Evolutionary conservation across 257 asterid genomes (phyloP).

Genomic region (Paulownia fortunei): DNA sequence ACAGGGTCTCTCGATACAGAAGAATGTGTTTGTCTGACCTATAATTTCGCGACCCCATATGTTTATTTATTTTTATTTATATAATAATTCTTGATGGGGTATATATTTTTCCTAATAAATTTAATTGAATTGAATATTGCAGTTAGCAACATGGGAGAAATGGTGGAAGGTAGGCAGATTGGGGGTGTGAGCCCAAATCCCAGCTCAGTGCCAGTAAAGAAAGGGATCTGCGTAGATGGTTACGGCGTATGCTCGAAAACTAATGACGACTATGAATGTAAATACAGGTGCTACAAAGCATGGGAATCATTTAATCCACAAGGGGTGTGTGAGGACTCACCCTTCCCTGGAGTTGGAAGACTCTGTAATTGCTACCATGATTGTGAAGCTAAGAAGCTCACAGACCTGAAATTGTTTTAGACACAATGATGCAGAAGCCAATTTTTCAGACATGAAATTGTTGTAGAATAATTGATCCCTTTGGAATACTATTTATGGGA

Average conservation of each 20-base stretch:
- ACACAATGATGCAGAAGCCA: no score
- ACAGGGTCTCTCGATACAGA: no score
- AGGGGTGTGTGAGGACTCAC: not conserved
- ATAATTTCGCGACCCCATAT: no score
- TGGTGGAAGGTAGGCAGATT: not conserved
- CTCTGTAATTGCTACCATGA: not conserved
- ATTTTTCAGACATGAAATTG: no score
- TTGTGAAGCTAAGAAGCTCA: not conserved
- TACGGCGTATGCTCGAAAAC: not conserved
- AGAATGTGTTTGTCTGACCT: no score
- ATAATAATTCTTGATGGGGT: not conserved
- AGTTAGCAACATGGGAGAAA: not conserved
- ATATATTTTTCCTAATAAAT: not conserved
- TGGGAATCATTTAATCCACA: not conserved
- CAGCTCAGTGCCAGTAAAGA: not conserved
- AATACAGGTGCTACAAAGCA: not conserved
- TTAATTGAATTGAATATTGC: not conserved
- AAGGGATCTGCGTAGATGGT: not conserved
- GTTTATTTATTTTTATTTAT: no score
- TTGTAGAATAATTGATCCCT: no score
- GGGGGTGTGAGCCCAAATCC: not conserved
- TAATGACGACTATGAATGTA: not conserved
- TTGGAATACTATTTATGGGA: no score
- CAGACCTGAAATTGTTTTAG: no score
- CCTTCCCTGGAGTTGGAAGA: not conserved